Base-by-base conservation (phyloP, 345 rosid species). In the Eucalyptus lansdowneana region DNA sequence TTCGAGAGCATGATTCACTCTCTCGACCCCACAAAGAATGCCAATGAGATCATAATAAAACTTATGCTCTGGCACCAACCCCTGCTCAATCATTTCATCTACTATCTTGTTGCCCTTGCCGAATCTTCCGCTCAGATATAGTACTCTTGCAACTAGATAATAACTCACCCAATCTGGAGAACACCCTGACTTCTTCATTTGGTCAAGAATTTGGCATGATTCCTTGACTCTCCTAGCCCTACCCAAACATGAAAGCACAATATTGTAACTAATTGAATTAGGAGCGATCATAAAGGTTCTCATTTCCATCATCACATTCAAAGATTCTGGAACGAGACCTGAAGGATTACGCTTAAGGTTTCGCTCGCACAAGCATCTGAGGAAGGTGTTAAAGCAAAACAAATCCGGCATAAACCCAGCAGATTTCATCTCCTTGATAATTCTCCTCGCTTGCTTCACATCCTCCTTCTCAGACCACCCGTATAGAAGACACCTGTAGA, bases 241-340 rank as follows among this genome's bases (percentile, higher is more conserved):
- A 37, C 96, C 96, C 86, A 96, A 93, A 89, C 96, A 95, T 81
- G 97, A 96, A 49, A 97, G 97, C 96, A 96, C 89, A 89, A 95
- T 92, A 80, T 97, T 97, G 91, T 95, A 96, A 91, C 96, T 97
- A 53, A 94, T 88, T 6, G 96, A 92, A 19, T 93, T 95, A 54
- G 99, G 97, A 51, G 91, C 88, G 83, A 96, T 90, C 56, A 87
- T 92, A 76, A 93, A 89, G 69, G 96, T 93, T 87, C 95, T 95
- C 98, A 95, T 97, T 89, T 97, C 98, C 94, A 95, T 93, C 98
- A 96, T 94, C 91, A 97, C 93, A 91, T 97, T 96, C 93, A 96
- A 88, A 90, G 99, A 94, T 90, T 96, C 98, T 50, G 97, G 97
- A 87, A 96, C 96, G 76, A 96, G 96, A 53, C 97, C 97, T 17